These are phyloP conservation scores for Hypocreales sp. DNA, from an alignment of 2,329 filamentous ascomycete species.

Conservation along the genomic window DNA sequence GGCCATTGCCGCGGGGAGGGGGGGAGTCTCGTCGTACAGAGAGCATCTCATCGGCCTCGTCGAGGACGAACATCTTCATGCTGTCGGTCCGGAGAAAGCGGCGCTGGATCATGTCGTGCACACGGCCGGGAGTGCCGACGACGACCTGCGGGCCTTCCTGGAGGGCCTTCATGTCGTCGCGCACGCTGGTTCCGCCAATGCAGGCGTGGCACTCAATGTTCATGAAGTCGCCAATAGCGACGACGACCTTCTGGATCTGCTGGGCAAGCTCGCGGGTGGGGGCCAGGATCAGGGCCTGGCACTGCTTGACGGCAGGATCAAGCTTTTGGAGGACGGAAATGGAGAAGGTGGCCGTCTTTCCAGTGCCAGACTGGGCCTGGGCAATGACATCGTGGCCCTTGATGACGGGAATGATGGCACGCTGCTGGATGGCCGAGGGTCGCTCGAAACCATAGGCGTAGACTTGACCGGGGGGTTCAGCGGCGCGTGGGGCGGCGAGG, in stretches of 20 bases:
- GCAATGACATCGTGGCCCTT: slow-evolving; percentile 99
- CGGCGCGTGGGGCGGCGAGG: slow-evolving; percentile 5
- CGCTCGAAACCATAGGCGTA: slow-evolving; percentile 99
- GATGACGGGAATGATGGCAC: slow-evolving; percentile 99
- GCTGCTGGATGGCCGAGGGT: slow-evolving; percentile 98
- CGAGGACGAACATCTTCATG: slow-evolving; percentile 99
- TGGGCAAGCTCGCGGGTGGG: slow-evolving; percentile 97
- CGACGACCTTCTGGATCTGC: slow-evolving; percentile 98
- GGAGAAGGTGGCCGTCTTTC: slow-evolving; percentile 99
- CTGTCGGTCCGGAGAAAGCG: slow-evolving; percentile 90
- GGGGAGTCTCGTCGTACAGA: slow-evolving; percentile 38
- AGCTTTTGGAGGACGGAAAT: slow-evolving; percentile 99
- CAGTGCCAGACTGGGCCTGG: slow-evolving; percentile 98
- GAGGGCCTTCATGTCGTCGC: slow-evolving; percentile 97
- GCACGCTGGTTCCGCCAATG: slow-evolving; percentile 95
- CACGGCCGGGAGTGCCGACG: slow-evolving; percentile 94
- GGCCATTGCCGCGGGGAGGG: slow-evolving; percentile 11
- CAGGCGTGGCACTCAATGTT: slow-evolving; percentile 97
- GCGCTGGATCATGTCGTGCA: slow-evolving; percentile 98
- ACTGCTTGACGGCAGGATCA: slow-evolving; percentile 85
- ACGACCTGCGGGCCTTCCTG: slow-evolving; percentile 94
- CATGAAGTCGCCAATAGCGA: slow-evolving; percentile 99
- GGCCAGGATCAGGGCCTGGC: slow-evolving; percentile 95
- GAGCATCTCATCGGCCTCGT: slow-evolving; percentile 99
- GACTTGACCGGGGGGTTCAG: slow-evolving; percentile 31